Evolutionary conservation across 495 filamentous ascomycete species (phyloP).

Genomic region (Penicillium pancosmium): DNA sequence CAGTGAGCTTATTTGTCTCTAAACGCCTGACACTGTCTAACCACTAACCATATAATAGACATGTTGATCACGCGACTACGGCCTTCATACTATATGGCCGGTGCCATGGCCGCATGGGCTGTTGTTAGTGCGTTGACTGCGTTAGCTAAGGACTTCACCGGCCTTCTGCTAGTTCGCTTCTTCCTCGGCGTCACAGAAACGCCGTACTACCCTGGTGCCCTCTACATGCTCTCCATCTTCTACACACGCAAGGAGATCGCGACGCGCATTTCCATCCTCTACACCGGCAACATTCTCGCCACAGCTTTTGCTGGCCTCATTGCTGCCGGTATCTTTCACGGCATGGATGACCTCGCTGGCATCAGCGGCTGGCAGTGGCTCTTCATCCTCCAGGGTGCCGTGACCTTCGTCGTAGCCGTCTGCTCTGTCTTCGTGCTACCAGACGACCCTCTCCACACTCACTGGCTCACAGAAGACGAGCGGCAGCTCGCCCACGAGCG

Average conservation of each 20-base stretch:
- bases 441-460: conserved; percentile 52
- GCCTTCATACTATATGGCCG: conserved; percentile 30
- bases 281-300: conserved; percentile 43
- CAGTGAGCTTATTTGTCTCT: no score
- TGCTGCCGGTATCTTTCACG: conserved; percentile 34
- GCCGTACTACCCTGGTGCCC: conserved; percentile 47
- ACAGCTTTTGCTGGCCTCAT: conserved; percentile 54
- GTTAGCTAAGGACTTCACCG: conserved; percentile 41
- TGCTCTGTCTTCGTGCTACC: conserved; percentile 74
- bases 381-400: conserved; percentile 61
- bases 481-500: conserved; percentile 17
- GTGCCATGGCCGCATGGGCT: conserved; percentile 51
- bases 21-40: no score
- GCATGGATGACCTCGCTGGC: conserved; percentile 38
- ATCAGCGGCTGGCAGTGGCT: conserved; percentile 81
- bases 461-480: conserved; percentile 19
- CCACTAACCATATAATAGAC: conserved; percentile 35
- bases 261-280: conserved; percentile 46
- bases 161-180: conserved; percentile 38
- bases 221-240: conserved; percentile 48
- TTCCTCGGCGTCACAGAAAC: conserved; percentile 50
- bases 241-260: conserved; percentile 53
- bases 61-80: conserved; percentile 49
- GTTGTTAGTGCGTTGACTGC: conserved; percentile 48
- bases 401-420: conserved; percentile 67